Base-by-base conservation (phyloP, 2,329 filamentous ascomycete genomes). In the Penicillium sp. region DNA sequence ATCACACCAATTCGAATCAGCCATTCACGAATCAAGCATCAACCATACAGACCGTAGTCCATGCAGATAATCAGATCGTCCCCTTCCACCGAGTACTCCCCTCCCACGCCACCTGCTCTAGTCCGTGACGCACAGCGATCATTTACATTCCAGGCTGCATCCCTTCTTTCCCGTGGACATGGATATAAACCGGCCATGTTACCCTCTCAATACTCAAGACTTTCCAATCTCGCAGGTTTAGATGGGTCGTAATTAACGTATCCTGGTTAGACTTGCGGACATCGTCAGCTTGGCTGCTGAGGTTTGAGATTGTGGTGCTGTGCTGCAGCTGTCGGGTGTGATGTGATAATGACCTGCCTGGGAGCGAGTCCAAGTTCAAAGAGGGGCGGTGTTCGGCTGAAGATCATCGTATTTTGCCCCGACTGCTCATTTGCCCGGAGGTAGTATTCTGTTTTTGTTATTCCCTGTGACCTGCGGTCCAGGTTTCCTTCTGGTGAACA, bases 111-210 rank as follows among this genome's bases (percentile, higher is more conserved):
- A 19, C n/a, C 10, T 13, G 14, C 11, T 13, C 19, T 52, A 57
- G 52, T 45, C 26, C 52, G 30, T 43, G 35, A 22, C n/a, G 25
- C 25, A 26, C 26, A 26, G 22, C n/a, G 52, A 28, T 55, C 52
- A 30, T 55, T 19, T 33, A 42, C 40, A 45, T 55, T 55, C 52
- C 52, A 53, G 22, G 35, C 13, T 2, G 8, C 35, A 52, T 26
- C 30, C 49, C 49, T 37, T 26, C 33, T 25, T 40, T 28, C 25
- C 49, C 35, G n/a, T 16, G 22, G 26, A 10, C 49, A 52, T 37
- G 30, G 35, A 37, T 37, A 52, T 38, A 22, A 16, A 49, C n/a
- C 26, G 16, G 7, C 43, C 25, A 49, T 49, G 46, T 22, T 49
- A 49, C 46, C 28, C n/a, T 46, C 43, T 28, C 43, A 14, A 28